Evolutionary conservation across 2,329 filamentous ascomycete species (phyloP).

Genomic region (Paraphoma chrysanthemicola): DNA sequence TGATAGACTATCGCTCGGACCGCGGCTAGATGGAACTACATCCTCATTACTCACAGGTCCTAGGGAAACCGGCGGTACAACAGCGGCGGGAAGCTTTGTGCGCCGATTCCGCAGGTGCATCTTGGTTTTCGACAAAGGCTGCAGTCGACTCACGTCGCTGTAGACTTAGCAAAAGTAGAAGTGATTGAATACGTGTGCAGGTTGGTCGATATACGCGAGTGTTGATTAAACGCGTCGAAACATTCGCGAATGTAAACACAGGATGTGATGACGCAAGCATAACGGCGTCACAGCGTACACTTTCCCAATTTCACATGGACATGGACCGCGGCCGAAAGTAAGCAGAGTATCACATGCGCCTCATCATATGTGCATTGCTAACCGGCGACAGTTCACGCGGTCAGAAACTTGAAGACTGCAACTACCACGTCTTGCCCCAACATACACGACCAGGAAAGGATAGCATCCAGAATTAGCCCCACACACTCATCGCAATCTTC

Average conservation of each 20-base stretch:
- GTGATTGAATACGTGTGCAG: neutral
- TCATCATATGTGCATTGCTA: neutral
- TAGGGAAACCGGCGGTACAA: too few relatives aligned
- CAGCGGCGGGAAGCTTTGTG: too few relatives aligned
- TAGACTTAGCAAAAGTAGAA: neutral
- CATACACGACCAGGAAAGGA: neutral
- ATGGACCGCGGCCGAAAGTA: neutral
- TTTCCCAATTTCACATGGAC: neutral
- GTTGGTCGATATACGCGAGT: neutral
- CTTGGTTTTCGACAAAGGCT: neutral
- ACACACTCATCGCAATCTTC: slow-evolving; percentile 9
- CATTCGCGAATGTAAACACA: neutral
- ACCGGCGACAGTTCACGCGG: neutral
- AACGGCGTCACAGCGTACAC: neutral
- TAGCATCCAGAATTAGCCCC: neutral
- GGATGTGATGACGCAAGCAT: neutral
- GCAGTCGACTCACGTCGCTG: neutral
- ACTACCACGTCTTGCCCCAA: neutral
- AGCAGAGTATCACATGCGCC: neutral
- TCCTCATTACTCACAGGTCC: too few relatives aligned
- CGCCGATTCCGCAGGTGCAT: too few relatives aligned
- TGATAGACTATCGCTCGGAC: too few relatives aligned
- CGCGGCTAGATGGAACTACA: too few relatives aligned
- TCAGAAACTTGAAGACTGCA: neutral
- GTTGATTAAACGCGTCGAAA: neutral